These are phyloP conservation scores for Neocatenulostroma microsporum DNA, from an alignment of 2,329 filamentous ascomycete species.

Conservation along the genomic window DNA sequence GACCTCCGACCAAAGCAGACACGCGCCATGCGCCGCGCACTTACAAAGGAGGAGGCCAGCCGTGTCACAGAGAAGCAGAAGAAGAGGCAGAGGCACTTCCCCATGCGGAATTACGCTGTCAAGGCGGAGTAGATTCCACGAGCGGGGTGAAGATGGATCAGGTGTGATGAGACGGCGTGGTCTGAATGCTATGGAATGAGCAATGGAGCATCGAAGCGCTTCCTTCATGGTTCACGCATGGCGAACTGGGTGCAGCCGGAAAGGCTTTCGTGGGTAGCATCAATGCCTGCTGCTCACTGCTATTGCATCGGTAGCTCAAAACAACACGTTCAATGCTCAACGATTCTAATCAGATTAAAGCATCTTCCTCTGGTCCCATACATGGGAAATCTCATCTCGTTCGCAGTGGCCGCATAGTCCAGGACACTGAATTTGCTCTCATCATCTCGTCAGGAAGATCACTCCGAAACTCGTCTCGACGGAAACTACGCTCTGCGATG, in stretches of 20 bases:
- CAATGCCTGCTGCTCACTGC: background rate
- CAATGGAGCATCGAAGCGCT: background rate
- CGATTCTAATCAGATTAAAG: too few species aligned
- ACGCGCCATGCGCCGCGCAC: slow-evolving; percentile 89
- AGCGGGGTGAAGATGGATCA: background rate
- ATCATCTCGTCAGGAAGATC: too few species aligned
- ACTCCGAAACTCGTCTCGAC: too few species aligned
- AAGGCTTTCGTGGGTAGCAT: background rate
- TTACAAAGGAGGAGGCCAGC: slow-evolving; percentile 84
- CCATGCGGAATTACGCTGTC: slow-evolving; percentile 96
- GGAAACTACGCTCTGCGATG: too few species aligned
- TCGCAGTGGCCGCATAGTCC: too few species aligned
- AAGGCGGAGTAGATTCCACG: slow-evolving; percentile 51
- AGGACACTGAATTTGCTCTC: too few species aligned
- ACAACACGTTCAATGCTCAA: too few species aligned
- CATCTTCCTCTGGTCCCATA: too few species aligned
- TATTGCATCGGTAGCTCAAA: background rate
- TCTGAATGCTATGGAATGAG: too few species aligned
- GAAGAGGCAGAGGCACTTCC: slow-evolving; percentile 95
- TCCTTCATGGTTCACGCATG: background rate
- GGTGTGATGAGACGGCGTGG: too few species aligned
- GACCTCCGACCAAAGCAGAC: slow-evolving; percentile 98
- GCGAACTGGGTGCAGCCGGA: slow-evolving; percentile 1
- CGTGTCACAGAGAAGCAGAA: slow-evolving; percentile 86
- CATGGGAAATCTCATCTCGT: too few species aligned